These are phyloP conservation scores for Galerina sulciceps DNA, from an alignment of 768 basidiomycete species.

Conservation along the genomic window DNA sequence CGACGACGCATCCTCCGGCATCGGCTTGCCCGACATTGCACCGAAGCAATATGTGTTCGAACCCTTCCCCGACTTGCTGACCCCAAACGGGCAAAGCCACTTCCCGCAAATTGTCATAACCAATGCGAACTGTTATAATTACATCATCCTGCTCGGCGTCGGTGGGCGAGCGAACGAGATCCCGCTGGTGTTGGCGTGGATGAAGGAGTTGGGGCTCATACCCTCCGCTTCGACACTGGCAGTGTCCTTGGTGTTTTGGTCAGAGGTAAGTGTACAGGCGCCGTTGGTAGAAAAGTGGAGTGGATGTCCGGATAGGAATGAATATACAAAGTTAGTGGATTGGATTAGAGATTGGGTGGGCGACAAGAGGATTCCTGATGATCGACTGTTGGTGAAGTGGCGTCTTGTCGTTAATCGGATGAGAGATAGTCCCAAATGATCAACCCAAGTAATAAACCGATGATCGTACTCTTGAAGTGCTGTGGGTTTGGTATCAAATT, in stretches of 20 bases:
- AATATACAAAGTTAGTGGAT: conserved; percentile 47
- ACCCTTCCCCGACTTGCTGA: conserved; percentile 28
- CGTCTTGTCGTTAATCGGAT: conserved; percentile 32
- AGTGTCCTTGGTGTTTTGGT: conserved; percentile 70
- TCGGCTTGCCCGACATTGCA: conserved; percentile 10
- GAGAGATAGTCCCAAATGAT: conserved; percentile 21
- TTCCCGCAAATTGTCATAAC: conserved; percentile 44
- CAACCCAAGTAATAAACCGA: no score
- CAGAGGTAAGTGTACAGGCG: conserved; percentile 66
- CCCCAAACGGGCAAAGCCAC: conserved; percentile 13
- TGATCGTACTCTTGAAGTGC: no score
- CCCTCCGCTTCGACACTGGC: conserved; percentile 64
- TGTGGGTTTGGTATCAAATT: no score
- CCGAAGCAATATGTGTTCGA: conserved; percentile 18
- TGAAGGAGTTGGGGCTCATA: conserved; percentile 57
- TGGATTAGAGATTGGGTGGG: conserved; percentile 70
- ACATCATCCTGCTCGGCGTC: conserved; percentile 64
- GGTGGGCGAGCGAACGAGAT: conserved; percentile 55
- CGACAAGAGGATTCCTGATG: conserved; percentile 44
- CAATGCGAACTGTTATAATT: conserved; percentile 56
- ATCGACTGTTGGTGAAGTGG: conserved; percentile 38
- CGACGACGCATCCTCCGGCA: conserved; percentile 18
- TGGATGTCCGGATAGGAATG: conserved; percentile 34
- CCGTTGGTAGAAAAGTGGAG: conserved; percentile 57
- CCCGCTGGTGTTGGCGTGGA: conserved; percentile 73